Evolutionary conservation across 306 rosid species (phyloP), one percentile per base, ranked within the genome.

Genomic region (Oemleria cerasiformis): DNA sequence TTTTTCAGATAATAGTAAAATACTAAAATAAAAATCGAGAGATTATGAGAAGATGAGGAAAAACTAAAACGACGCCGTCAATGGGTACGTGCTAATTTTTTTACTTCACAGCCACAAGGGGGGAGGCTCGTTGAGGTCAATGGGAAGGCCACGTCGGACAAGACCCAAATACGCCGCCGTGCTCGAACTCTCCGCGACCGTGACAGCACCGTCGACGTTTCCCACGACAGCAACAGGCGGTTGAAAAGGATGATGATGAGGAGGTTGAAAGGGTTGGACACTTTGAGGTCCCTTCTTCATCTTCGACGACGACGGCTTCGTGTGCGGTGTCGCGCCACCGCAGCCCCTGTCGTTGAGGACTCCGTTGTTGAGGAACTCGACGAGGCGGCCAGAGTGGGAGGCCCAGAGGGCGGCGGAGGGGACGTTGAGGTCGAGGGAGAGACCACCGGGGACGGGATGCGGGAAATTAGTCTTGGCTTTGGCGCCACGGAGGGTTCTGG

Each of bases 391-490:
- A 1, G 96, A 42, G n/a, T 81, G 77, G 23, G 85, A 25, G 8
- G 84, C 36, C 89, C 84, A 83, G 76, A 72, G 81, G 43, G 68
- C 81, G 34, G 68, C 83, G 30, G 83, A 44, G 1, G 96, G 86
- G 3, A 53, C 77, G 82, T 89, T 92, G 69, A 92, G 96, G 73
- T 89, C 96, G 3, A 89, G 83, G 1, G 87, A 72, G 20, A 92
- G 79, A 0, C 82, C 80, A 50, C 82, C 4, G 48, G 84, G 3
- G 5, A 67, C 23, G 15, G 96, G 87, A 0, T 83, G 63, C 3
- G 95, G 97, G 12, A 94, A 94, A 82, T 91, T 94, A 1, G 97
- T 91, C 59, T 89, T 94, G 10, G 99, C 99, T 67, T 94, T 94
- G 30, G 87, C 76, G 0, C 99, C 99, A 0, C 99, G 95, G 79